These are phyloP conservation scores for Diaporthe sp. DNA, from an alignment of 2,329 filamentous ascomycete genomes.

Conservation along the genomic window DNA sequence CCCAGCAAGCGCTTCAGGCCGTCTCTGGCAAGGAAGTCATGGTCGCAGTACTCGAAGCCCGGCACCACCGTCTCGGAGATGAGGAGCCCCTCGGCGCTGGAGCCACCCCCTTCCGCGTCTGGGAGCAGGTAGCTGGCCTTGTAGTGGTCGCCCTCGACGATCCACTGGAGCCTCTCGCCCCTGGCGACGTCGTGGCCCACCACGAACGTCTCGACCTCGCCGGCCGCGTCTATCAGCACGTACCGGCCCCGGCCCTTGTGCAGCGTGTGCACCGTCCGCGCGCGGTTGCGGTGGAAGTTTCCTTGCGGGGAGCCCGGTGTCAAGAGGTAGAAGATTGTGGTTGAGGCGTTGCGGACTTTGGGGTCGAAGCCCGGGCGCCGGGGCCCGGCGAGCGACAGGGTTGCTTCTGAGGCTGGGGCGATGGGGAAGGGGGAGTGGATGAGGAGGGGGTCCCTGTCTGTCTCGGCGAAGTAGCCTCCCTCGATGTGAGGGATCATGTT, in stretches of 20 bases:
- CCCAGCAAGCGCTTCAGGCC: constrained; percentile 63
- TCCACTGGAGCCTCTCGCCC: constrained; percentile 74
- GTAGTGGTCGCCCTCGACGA: constrained; percentile 75
- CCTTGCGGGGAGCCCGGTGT: constrained; percentile 66
- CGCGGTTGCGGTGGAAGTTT: constrained; percentile 71
- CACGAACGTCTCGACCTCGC: constrained; percentile 69
- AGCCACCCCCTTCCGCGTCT: constrained; percentile 46
- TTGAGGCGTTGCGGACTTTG: constrained; percentile 62
- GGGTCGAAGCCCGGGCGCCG: constrained; percentile 51
- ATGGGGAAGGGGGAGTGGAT: constrained; percentile 66
- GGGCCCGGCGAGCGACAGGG: constrained; percentile 45
- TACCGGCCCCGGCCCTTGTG: constrained; percentile 72
- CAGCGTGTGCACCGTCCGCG: constrained; percentile 72
- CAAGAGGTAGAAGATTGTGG: constrained; percentile 73
- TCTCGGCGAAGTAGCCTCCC: constrained; percentile 73
- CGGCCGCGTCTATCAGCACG: constrained; percentile 70
- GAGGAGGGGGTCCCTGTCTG: constrained; percentile 61
- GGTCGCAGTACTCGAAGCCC: constrained; percentile 74
- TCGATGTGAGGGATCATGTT: constrained; percentile 66
- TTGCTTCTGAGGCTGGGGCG: constrained; percentile 48
- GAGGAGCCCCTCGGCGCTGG: constrained; percentile 61
- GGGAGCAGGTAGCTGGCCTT: constrained; percentile 72
- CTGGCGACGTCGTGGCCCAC: constrained; percentile 67
- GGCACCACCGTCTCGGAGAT: constrained; percentile 77
- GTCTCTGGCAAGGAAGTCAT: constrained; percentile 70